Evolutionary conservation across 352 stramenopile species (phyloP), one percentile per base, ranked within the genome.

Genomic region (Phytopythium oedochilum): DNA sequence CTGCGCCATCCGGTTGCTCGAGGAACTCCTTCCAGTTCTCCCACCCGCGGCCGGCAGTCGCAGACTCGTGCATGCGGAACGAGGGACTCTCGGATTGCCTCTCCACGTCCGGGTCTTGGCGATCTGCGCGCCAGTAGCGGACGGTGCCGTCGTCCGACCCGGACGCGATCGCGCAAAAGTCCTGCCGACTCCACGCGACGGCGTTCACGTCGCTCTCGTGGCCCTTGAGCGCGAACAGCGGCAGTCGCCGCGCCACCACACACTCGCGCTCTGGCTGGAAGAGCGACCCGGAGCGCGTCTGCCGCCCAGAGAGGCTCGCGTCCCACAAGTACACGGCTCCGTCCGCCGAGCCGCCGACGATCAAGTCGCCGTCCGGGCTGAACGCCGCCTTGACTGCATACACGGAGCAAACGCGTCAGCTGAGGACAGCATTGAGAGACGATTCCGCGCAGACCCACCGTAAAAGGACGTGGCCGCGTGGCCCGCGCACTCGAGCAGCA

Each of bases 111-210:
- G 47, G 14, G 31, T 60, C 22, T 56, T 60, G 6, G 18, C 64
- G 48, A 39, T 55, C 58, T 17, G 72, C 22, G 34, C 71, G 66
- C 77, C 77, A 88, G 43, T 46, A 63, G 2, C 75, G 72, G 17
- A 89, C 63, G 0, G 66, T 89, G 46, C 81, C 81, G 53, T 91
- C 81, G 59, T 91, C 81, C 0, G 78, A 89, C 43, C 70, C 81
- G 0, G 76, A 75, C 6, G 76, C 75, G 49, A 89, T 57, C 46
- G 73, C 59, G 15, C 61, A 72, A 45, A 78, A 83, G 55, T 88
- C 76, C 9, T 58, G 65, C 17, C 51, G 60, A 53, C 66, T 76
- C 75, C 78, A 89, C 22, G 73, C 65, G 0, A 91, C 74, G 53
- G 76, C 77, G 53, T 88, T 91, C 18, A 88, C 78, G 60, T 91